These are phyloP conservation scores for Syzygium aqueum DNA, from an alignment of 345 rosid species.

Conservation along the genomic window DNA sequence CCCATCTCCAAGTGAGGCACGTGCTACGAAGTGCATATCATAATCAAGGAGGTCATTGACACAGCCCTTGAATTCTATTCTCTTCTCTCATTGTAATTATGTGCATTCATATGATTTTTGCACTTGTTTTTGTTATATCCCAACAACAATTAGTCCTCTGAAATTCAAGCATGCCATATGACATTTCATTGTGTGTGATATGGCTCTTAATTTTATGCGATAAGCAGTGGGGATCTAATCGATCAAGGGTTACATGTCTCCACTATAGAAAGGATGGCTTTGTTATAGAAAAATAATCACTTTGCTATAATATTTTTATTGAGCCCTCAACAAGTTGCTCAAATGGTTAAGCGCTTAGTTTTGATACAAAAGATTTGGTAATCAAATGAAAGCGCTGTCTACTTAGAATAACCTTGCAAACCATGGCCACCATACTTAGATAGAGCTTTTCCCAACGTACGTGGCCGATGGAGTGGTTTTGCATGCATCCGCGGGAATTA, in stretches of 20 bases:
- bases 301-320: neutral
- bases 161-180: neutral
- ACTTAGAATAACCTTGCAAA: neutral
- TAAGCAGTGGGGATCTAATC: neutral
- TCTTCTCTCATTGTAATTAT: neutral
- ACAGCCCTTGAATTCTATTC: neutral
- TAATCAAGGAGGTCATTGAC: neutral
- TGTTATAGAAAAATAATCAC: neutral
- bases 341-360: neutral
- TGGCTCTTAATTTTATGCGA: neutral
- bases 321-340: neutral
- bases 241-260: neutral
- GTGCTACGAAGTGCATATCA: neutral
- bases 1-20: neutral
- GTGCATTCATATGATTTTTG: neutral
- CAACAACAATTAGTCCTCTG: neutral
- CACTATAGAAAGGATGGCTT: neutral
- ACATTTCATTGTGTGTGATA: neutral
- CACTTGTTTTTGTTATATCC: neutral
- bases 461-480: neutral
- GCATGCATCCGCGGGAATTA: neutral
- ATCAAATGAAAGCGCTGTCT: rapidly evolving
- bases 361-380: neutral
- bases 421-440: neutral
- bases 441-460: neutral